Evolutionary conservation across 306 rosid species (phyloP), one percentile per base, ranked within the genome.

Genomic region (Neltuma alba): DNA sequence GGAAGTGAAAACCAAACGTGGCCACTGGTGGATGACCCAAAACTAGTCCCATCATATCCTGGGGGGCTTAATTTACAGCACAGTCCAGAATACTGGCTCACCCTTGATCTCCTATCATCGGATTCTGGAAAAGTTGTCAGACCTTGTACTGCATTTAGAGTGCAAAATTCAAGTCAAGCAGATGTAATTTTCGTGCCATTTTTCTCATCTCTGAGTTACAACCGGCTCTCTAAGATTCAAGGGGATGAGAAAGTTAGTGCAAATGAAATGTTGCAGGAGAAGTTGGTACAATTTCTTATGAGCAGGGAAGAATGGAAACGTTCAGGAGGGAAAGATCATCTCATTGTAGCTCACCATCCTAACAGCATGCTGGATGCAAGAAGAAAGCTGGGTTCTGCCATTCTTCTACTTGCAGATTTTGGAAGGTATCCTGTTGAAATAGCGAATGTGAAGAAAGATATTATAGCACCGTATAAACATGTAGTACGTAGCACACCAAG

Each of bases 31-130:
- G 81, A 79, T 67, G 75, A 84, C 85, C 88, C 78, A 1, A 80
- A 75, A 76, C 80, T 0, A 42, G 80, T 95, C 62, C 98, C 98
- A 9, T 65, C 68, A 30, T 91, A 95, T 76, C 98, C 99, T 0
- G 99, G 99, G 73, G 99, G 99, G 67, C 70, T 96, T 76, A 96
- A 96, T 85, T 88, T 91, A 55, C 99, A 96, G 83, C 99, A 96
- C 76, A 93, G 97, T 65, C 66, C 90, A 10, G 99, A 90, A 36
- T 93, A 96, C 63, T 95, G 99, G 99, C 94, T 93, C 80, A 93
- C 96, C 38, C 99, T 96, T 81, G 98, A 91, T 91, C 96, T 96
- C 87, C 75, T 96, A 12, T 85, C 89, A 0, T 91, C 96, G 3
- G 72, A 89, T 36, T 47, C 55, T 13, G 80, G 79, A 3, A 76